phyloP scores from a whole-genome alignment of 1,284 basidiomycete species.

The Chalciporus sp. region DNA sequence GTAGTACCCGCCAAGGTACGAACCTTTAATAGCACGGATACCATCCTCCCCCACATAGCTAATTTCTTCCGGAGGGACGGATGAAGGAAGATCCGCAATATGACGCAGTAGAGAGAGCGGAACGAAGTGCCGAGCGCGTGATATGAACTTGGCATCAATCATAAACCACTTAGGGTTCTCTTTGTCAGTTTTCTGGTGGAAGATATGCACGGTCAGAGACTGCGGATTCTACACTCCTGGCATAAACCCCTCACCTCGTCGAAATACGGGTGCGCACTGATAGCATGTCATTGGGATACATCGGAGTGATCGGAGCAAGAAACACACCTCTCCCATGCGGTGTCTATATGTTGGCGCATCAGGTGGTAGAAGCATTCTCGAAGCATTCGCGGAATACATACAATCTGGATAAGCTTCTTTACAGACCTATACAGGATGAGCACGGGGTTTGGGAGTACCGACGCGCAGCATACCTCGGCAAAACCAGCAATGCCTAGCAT shows the following conservation, averaged over 20 bases:
- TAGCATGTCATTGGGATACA: conserved; percentile 5
- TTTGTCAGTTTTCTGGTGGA: conserved; percentile 69
- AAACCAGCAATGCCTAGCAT: conserved; percentile 80
- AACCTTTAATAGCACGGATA: conserved; percentile 63
- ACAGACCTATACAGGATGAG: conserved; percentile 52
- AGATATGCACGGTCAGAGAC: conserved; percentile 4
- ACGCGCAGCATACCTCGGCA: conserved; percentile 59
- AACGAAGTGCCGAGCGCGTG: conserved; percentile 73
- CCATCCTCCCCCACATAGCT: conserved; percentile 65
- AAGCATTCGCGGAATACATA: conserved; percentile 44
- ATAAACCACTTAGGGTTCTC: conserved; percentile 91
- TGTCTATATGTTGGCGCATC: conserved; percentile 53
- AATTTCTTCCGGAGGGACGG: conserved; percentile 52
- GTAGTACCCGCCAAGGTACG: conserved; percentile 8
- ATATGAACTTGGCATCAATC: conserved; percentile 80
- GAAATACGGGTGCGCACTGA: conserved; percentile 83
- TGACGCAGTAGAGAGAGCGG: conserved; percentile 77
- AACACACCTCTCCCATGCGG: conserved; percentile 81
- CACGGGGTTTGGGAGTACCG: background rate
- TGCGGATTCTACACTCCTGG: conserved; percentile 1
- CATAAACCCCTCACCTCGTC: conserved; percentile 59
- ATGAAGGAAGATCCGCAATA: conserved; percentile 47
- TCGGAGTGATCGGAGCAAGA: conserved; percentile 1
- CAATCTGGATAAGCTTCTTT: conserved; percentile 90
- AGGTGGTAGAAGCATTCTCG: conserved; percentile 15